Evolutionary conservation across 495 filamentous ascomycete genomes (phyloP).

Genomic region (Annulohypoxylon nitens): DNA sequence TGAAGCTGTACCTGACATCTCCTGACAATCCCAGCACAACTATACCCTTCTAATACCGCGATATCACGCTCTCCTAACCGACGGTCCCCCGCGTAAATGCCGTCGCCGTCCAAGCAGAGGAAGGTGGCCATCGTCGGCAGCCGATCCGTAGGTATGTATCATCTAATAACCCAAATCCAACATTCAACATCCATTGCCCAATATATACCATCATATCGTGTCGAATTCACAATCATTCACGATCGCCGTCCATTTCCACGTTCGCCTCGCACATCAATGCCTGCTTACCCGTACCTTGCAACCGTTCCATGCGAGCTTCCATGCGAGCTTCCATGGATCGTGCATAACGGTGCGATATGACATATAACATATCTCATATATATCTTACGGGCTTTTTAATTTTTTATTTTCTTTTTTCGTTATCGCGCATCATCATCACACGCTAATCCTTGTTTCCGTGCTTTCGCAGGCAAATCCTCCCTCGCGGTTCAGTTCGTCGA

Average conservation of each 20-base stretch:
- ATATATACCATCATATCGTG: not conserved
- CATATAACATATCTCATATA: slow-evolving; percentile 20
- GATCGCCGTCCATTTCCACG: not conserved
- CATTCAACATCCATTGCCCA: not conserved
- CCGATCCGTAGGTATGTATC: slow-evolving; percentile 88
- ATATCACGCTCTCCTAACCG: not conserved
- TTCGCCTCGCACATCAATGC: not conserved
- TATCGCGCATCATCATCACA: slow-evolving; percentile 3
- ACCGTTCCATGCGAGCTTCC: slow-evolving; percentile 16
- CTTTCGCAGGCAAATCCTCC: slow-evolving; percentile 87
- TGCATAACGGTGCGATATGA: slow-evolving; percentile 22
- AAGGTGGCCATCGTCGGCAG: slow-evolving; percentile 99
- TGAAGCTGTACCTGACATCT: slow-evolving; percentile 26
- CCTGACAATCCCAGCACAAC: not conserved
- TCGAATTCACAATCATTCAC: not conserved
- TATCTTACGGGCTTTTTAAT: not conserved
- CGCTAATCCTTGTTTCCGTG: slow-evolving; percentile 29
- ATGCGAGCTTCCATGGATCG: slow-evolving; percentile 26
- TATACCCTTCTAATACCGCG: slow-evolving; percentile 31
- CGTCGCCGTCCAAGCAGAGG: slow-evolving; percentile 88
- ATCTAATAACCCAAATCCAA: not conserved
- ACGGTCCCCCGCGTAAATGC: slow-evolving; percentile 66
- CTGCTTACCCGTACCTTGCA: not conserved
- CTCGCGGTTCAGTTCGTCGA: slow-evolving; percentile 98
- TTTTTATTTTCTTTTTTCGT: too few species aligned